A percentile compares a stretch with the other conserved stretches of the same genome.
These are phyloP conservation scores for Phaeophleospora eucalypticola DNA, from an alignment of 2,329 filamentous ascomycete genomes.

Conservation along the genomic window DNA sequence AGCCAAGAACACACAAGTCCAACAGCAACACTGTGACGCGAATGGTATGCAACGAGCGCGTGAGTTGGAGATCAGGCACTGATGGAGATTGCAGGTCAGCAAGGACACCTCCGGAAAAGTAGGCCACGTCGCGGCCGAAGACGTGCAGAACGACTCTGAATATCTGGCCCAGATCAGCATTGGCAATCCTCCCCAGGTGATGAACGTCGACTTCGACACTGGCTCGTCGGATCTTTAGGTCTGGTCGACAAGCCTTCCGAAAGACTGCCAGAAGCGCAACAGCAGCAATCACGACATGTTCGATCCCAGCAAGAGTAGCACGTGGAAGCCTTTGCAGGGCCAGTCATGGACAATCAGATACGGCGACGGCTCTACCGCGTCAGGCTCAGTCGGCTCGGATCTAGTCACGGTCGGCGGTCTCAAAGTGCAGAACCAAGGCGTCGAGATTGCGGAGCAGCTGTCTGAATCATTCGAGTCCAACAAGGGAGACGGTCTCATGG, in stretches of 20 bases:
- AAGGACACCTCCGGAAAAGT: slow-evolving; percentile 14
- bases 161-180: slow-evolving; percentile 63
- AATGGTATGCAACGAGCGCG: slow-evolving; percentile 10
- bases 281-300: slow-evolving; percentile 52
- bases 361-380: slow-evolving; percentile 64
- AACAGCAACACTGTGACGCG: slow-evolving; percentile 10
- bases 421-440: slow-evolving; percentile 56
- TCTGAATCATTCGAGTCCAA: slow-evolving; percentile 55
- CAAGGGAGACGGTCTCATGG: slow-evolving; percentile 61
- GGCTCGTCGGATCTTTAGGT: slow-evolving; percentile 66
- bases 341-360: slow-evolving; percentile 63
- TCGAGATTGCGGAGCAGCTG: slow-evolving; percentile 60
- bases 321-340: slow-evolving; percentile 49
- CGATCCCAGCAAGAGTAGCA: slow-evolving; percentile 57
- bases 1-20: slow-evolving; percentile 7
- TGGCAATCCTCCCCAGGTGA: slow-evolving; percentile 59
- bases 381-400: slow-evolving; percentile 62
- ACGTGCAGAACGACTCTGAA: slow-evolving; percentile 63
- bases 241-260: slow-evolving; percentile 27
- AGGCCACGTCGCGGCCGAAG: slow-evolving; percentile 41
- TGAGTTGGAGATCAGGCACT: not conserved
- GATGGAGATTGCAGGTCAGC: not conserved
- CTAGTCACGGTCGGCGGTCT: slow-evolving; percentile 60
- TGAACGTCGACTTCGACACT: slow-evolving; percentile 64
- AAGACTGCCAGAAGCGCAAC: slow-evolving; percentile 26